These are phyloP conservation scores for Pisolithus marmoratus DNA, from an alignment of 768 basidiomycete species.

Conservation along the genomic window DNA sequence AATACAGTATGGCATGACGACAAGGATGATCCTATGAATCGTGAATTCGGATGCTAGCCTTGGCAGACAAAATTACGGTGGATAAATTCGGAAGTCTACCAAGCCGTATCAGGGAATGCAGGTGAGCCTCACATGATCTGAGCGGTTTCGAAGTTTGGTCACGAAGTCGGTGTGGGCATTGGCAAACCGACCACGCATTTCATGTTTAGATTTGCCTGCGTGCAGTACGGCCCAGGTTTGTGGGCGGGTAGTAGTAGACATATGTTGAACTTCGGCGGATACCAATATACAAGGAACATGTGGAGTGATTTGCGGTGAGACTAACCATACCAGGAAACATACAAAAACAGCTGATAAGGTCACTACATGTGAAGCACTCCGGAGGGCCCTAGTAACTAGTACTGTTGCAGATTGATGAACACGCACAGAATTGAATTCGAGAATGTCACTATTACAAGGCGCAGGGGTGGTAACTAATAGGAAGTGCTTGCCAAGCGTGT, in stretches of 20 bases:
- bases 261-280: too few species aligned
- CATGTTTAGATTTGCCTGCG: neutral
- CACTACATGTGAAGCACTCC: too few species aligned
- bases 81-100: too few species aligned
- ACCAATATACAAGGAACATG: neutral
- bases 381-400: too few species aligned
- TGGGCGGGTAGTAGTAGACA: neutral
- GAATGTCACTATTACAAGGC: neutral
- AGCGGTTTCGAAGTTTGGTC: too few species aligned
- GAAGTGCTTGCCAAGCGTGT: neutral
- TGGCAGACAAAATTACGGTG: too few species aligned
- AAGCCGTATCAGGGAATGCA: too few species aligned
- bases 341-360: neutral
- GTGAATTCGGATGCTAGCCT: too few species aligned
- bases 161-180: too few species aligned
- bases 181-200: too few species aligned
- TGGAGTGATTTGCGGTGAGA: conserved; percentile 15
- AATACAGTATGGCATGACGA: neutral
- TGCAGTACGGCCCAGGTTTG: neutral
- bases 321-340: conserved; percentile 15
- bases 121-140: too few species aligned
- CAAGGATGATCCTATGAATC: too few species aligned
- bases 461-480: neutral
- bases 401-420: neutral
- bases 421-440: neutral